Conservation (phyloP, 2,329 filamentous ascomycete species). For the Neopestalotiopsis clavispora region DNA sequence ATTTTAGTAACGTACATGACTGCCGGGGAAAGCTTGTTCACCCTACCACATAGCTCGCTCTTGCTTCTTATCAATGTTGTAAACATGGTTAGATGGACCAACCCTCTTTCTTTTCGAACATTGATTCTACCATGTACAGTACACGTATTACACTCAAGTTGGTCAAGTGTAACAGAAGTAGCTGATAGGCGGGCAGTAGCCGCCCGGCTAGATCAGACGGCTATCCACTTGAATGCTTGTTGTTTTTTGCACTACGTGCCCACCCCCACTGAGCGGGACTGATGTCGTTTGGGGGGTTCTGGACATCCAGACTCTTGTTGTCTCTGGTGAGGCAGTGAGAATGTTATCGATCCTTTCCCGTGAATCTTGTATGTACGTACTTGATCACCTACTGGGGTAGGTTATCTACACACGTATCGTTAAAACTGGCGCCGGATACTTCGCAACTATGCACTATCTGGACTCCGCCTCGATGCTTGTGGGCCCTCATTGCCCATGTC, state of each 20-base stretch:
- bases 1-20: background rate
- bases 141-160: background rate
- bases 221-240: background rate
- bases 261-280: too few relatives aligned
- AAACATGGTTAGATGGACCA: background rate
- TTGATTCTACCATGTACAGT: background rate
- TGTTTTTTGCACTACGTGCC: background rate
- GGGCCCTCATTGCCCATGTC: background rate
- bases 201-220: background rate
- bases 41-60: background rate
- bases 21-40: background rate
- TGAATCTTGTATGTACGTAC: too few relatives aligned
- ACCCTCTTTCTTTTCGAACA: too few relatives aligned
- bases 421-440: background rate
- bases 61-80: background rate
- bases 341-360: too few relatives aligned
- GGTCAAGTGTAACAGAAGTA: background rate
- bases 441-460: background rate
- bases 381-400: too few relatives aligned
- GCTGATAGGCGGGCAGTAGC: constrained; percentile 11
- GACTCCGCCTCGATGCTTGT: background rate
- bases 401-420: too few relatives aligned
- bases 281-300: too few relatives aligned
- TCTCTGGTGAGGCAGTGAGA: too few relatives aligned
- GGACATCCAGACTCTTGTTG: too few relatives aligned